phyloP scores from a whole-genome alignment of 306 rosid genomes.

The Mimosa pudica region DNA sequence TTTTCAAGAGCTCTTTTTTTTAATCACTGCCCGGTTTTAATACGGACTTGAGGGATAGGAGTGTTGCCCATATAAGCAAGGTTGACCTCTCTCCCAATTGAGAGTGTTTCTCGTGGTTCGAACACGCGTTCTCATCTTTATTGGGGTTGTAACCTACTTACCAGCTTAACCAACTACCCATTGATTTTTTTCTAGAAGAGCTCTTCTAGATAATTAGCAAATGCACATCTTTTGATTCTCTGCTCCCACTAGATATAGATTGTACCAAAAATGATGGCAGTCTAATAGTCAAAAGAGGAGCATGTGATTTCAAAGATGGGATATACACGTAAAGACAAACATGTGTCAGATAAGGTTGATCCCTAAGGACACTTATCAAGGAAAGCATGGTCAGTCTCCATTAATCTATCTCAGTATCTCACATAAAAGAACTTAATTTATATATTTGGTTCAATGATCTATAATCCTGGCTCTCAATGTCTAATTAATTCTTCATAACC shows the following conservation, averaged over 20 bases:
- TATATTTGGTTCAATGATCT: neutral
- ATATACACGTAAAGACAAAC: slow-evolving; percentile 37
- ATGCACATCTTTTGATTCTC: slow-evolving; percentile 20
- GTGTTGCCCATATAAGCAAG: no score
- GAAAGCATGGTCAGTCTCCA: slow-evolving; percentile 32
- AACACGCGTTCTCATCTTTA: no score
- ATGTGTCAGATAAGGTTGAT: slow-evolving; percentile 39
- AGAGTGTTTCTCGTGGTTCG: no score
- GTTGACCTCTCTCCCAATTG: no score
- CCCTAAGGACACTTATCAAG: slow-evolving; percentile 28
- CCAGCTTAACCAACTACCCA: no score
- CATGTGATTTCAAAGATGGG: slow-evolving; percentile 40
- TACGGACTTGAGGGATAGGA: no score
- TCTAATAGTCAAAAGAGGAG: slow-evolving; percentile 49
- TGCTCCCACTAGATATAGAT: slow-evolving; percentile 2
- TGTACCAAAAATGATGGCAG: slow-evolving; percentile 41
- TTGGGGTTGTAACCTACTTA: no score
- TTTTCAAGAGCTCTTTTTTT: no score
- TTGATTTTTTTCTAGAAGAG: neutral
- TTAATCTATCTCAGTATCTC: neutral
- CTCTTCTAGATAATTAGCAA: slow-evolving; percentile 7
- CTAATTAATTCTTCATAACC: neutral
- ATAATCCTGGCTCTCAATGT: neutral
- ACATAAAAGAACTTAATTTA: slow-evolving; percentile 22
- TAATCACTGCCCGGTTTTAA: no score